phyloP scores from a whole-genome alignment of 345 rosid genomes.

The Raphanus sativus region DNA sequence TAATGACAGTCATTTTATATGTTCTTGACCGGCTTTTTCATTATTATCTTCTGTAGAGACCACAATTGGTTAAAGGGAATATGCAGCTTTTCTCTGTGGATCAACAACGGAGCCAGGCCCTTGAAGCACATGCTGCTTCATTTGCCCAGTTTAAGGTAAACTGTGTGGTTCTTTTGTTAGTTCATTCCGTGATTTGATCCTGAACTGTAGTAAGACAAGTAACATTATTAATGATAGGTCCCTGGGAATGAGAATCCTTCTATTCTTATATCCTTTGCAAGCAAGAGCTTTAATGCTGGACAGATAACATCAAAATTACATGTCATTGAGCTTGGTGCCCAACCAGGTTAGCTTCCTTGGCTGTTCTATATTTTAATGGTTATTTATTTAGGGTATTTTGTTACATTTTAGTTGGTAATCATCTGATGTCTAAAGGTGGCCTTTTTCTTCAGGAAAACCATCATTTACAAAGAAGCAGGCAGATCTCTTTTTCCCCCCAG shows the following conservation, averaged over 20 bases:
- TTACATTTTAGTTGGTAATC: not conserved
- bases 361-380: constrained; percentile 8
- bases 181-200: constrained; percentile 14
- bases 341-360: constrained; percentile 62
- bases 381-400: not conserved
- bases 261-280: constrained; percentile 84
- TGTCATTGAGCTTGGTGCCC: constrained; percentile 97
- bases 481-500: constrained; percentile 99
- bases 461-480: constrained; percentile 96
- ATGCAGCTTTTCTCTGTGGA: constrained; percentile 97
- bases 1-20: not conserved
- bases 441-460: constrained; percentile 67
- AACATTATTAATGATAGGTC: constrained; percentile 45
- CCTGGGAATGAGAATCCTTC: constrained; percentile 98
- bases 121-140: constrained; percentile 99
- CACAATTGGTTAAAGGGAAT: constrained; percentile 90
- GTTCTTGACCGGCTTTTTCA: constrained; percentile 29
- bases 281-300: constrained; percentile 88
- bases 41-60: constrained; percentile 56
- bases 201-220: constrained; percentile 21
- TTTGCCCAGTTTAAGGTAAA: constrained; percentile 87
- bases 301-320: constrained; percentile 93
- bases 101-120: constrained; percentile 99
- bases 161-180: constrained; percentile 4
- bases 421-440: constrained; percentile 19